Conservation (phyloP, 2,329 filamentous ascomycete genomes). For the Rhinocladiella similis region DNA sequence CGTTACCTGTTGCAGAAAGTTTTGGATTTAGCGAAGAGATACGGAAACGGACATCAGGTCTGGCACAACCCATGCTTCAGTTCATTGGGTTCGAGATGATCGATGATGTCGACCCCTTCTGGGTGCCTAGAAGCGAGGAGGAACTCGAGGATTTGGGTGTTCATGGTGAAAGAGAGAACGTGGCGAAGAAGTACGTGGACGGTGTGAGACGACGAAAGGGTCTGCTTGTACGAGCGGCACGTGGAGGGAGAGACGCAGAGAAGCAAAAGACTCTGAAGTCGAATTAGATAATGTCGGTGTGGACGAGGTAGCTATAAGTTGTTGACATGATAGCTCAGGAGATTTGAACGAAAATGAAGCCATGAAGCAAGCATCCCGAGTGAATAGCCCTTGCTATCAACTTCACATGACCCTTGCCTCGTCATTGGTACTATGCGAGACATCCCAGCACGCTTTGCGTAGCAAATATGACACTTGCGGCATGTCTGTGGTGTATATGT, state of each 20-base stretch:
- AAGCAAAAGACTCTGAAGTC: conserved; percentile 80
- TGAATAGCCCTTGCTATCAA: too few relatives aligned
- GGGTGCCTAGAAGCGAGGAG: conserved; percentile 95
- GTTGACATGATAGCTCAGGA: too few relatives aligned
- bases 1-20: conserved; percentile 88
- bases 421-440: too few relatives aligned
- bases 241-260: conserved; percentile 80
- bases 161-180: conserved; percentile 89
- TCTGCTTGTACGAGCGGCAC: conserved; percentile 73
- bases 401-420: too few relatives aligned
- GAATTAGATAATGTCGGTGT: conserved; percentile 22
- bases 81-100: conserved; percentile 91
- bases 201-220: conserved; percentile 84
- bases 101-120: conserved; percentile 88
- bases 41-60: conserved; percentile 86
- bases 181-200: conserved; percentile 96
- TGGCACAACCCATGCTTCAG: conserved; percentile 86
- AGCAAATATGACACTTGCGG: neutral
- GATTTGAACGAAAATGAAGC: too few relatives aligned
- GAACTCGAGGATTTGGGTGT: conserved; percentile 95
- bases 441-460: too few relatives aligned
- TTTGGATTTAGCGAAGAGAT: conserved; percentile 98
- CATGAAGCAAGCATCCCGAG: too few relatives aligned
- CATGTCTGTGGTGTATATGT: neutral
- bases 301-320: too few relatives aligned